Percentiles rank a stretch among this genome's conserved stretches.
phyloP scores from a whole-genome alignment of 352 stramenopile species.

The Plasmopara viticola region DNA sequence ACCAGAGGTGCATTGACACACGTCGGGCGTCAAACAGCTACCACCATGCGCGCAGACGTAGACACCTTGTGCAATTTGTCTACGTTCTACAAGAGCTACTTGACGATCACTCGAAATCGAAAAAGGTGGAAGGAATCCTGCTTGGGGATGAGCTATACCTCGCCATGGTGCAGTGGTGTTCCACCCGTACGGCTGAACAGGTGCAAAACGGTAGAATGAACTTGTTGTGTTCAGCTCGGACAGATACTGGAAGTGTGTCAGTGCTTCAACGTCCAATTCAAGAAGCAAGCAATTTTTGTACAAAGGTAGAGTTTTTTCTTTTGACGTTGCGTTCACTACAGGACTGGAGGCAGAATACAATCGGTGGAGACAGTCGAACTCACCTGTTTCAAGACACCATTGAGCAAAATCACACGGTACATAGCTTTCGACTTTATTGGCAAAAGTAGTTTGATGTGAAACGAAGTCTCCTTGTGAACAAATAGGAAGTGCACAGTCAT shows the following conservation, averaged over 20 bases:
- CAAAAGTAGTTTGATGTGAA: constrained; percentile 60
- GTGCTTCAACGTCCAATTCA: constrained; percentile 72
- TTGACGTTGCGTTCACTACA: constrained; percentile 26
- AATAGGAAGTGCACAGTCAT: constrained; percentile 89
- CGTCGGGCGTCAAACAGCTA: constrained; percentile 83
- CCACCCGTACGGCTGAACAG: constrained; percentile 78
- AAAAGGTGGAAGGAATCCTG: constrained; percentile 60
- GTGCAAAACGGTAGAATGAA: constrained; percentile 77
- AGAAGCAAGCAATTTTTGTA: constrained; percentile 54
- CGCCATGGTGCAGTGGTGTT: constrained; percentile 71
- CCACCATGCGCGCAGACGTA: constrained; percentile 95
- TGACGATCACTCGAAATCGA: constrained; percentile 70
- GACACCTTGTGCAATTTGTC: constrained; percentile 84
- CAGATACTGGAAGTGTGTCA: constrained; percentile 88
- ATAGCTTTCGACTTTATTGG: constrained; percentile 62
- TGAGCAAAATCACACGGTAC: constrained; percentile 83
- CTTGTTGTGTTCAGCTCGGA: constrained; percentile 68
- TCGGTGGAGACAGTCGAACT: constrained; percentile 89
- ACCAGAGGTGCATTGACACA: constrained; percentile 87
- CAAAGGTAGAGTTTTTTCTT: constrained; percentile 3
- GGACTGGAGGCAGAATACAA: constrained; percentile 29
- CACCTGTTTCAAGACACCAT: constrained; percentile 90
- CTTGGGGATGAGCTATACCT: constrained; percentile 32
- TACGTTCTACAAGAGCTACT: constrained; percentile 85
- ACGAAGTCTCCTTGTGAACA: constrained; percentile 93